A percentile compares a stretch with the other conserved stretches of the same genome.
phyloP scores from a whole-genome alignment of 106 monocot genomes.

The Dendrobium nobile region DNA sequence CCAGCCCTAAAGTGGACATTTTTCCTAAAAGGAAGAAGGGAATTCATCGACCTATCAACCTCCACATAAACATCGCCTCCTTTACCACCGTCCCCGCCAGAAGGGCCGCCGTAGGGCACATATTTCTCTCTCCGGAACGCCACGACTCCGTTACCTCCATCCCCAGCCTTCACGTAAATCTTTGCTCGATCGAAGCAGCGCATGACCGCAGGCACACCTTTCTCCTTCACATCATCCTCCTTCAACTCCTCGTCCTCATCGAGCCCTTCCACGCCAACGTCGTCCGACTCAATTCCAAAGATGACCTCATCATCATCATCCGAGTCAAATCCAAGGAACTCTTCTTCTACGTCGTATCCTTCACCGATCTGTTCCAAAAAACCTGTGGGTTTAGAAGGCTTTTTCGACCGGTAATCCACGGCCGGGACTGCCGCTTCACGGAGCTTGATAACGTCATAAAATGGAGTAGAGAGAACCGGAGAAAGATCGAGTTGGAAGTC shows the following conservation, averaged over 20 bases:
- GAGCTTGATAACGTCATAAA: conserved; percentile 26
- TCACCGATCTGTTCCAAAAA: conserved; percentile 13
- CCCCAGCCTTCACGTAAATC: conserved; percentile 83
- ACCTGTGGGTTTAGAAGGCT: neutral
- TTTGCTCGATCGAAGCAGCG: conserved; percentile 90
- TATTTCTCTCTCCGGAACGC: conserved; percentile 91
- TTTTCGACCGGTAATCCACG: conserved; percentile 3
- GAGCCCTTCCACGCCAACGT: neutral
- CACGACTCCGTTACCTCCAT: conserved; percentile 90
- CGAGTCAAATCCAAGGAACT: conserved; percentile 5
- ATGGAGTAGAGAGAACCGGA: neutral
- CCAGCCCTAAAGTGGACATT: conserved; percentile 77
- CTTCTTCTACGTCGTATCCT: conserved; percentile 21
- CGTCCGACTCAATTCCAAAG: conserved; percentile 2
- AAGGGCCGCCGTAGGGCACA: conserved; percentile 86
- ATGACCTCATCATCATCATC: conserved; percentile 23
- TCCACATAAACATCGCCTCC: conserved; percentile 86
- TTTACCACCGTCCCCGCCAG: conserved; percentile 86
- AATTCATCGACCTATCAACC: conserved; percentile 90
- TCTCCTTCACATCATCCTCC: conserved; percentile 66
- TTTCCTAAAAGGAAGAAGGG: conserved; percentile 83
- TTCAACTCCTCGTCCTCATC: conserved; percentile 11
- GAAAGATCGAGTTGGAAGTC: conserved; percentile 16
- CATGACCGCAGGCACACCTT: conserved; percentile 94
- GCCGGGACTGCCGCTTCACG: conserved; percentile 15